Percentiles rank a stretch among this genome's conserved stretches.
phyloP scores from a whole-genome alignment of 495 filamentous ascomycete genomes.

The Xylaria flabelliformis region DNA sequence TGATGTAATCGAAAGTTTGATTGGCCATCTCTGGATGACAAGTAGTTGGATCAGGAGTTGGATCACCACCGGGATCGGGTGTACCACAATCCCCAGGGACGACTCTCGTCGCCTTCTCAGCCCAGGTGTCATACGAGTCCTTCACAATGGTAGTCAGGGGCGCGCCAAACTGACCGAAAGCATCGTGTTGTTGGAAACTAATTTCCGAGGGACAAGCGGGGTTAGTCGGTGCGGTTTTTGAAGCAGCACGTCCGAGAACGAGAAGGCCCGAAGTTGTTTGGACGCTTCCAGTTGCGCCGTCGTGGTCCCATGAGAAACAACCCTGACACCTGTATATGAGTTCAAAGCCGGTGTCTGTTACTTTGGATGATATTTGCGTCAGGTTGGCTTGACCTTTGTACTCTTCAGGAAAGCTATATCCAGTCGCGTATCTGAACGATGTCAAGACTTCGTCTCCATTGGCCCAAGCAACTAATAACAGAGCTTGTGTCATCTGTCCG shows the following conservation, averaged over 20 bases:
- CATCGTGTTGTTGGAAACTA: constrained; percentile 48
- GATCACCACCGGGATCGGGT: constrained; percentile 31
- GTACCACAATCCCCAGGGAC: constrained; percentile 47
- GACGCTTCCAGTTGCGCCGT: constrained; percentile 50
- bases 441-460: constrained; percentile 59
- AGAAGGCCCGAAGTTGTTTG: constrained; percentile 43
- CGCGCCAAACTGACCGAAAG: constrained; percentile 52
- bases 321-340: constrained; percentile 68
- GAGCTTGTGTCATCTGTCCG: constrained; percentile 64
- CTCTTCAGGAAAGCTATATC: constrained; percentile 61
- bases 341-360: constrained; percentile 61
- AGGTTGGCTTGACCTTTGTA: constrained; percentile 67
- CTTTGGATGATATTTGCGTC: constrained; percentile 60
- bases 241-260: constrained; percentile 55
- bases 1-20: constrained; percentile 68
- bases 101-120: constrained; percentile 47
- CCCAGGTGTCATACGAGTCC: constrained; percentile 57
- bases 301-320: constrained; percentile 67
- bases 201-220: constrained; percentile 45
- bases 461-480: constrained; percentile 66
- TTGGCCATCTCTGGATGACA: constrained; percentile 48
- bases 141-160: constrained; percentile 50
- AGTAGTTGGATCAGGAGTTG: constrained; percentile 37
- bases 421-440: constrained; percentile 63
- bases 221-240: constrained; percentile 41